Evolutionary conservation across 805 yeast genomes (phyloP).

Genomic region (Teunomyces tritomae): DNA sequence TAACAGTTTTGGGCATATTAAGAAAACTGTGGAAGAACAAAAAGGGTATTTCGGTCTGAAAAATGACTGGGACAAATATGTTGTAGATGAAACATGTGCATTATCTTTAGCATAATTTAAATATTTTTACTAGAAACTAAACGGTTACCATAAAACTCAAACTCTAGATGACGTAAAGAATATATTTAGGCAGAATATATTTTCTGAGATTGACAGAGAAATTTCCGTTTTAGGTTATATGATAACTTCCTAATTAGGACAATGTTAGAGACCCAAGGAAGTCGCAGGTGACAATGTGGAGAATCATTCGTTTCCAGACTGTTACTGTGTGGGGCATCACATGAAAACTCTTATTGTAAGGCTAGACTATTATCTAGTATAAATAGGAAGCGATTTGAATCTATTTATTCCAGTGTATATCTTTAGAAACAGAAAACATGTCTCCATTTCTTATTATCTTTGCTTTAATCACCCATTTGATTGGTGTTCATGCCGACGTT

Average conservation of each 20-base stretch:
- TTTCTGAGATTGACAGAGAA: background rate
- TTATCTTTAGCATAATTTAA: constrained; percentile 15
- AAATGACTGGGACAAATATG: constrained; percentile 34
- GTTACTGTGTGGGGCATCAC: background rate
- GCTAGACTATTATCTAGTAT: background rate
- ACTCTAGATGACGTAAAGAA: too few relatives aligned
- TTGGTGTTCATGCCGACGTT: background rate
- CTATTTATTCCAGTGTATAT: background rate
- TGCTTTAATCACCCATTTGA: background rate
- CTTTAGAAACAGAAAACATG: background rate
- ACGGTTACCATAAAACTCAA: background rate
- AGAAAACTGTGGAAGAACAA: background rate
- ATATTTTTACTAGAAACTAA: background rate
- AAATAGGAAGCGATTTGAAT: background rate
- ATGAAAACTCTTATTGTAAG: background rate
- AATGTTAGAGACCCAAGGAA: background rate
- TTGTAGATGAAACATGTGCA: constrained; percentile 22
- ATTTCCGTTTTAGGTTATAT: background rate
- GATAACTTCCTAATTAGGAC: too few relatives aligned
- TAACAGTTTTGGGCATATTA: constrained; percentile 14
- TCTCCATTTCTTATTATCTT: background rate
- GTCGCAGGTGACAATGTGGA: background rate
- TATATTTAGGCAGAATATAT: background rate
- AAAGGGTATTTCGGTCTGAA: constrained; percentile 13
- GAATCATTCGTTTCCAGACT: background rate